Evolutionary conservation across 768 basidiomycete species (phyloP).

Genomic region (Suillus variegatus): DNA sequence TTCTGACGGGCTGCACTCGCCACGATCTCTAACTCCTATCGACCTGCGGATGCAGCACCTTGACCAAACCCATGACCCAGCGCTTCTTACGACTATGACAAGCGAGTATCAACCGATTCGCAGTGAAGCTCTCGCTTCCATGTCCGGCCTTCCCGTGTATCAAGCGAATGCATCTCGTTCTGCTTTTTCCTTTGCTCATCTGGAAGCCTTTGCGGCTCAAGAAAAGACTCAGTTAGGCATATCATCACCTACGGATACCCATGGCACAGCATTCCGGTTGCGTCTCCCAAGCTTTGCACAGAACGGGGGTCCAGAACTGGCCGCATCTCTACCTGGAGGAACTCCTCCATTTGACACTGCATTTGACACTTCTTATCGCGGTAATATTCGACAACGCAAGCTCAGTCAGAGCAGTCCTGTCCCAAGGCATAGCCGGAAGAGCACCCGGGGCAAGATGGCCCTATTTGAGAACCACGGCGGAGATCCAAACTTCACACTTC

Average conservation of each 20-base stretch:
- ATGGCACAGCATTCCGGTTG: constrained; percentile 15
- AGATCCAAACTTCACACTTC: constrained; percentile 50
- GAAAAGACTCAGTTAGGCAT: constrained; percentile 72
- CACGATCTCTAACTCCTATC: constrained; percentile 15
- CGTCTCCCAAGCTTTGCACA: constrained; percentile 17
- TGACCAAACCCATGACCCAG: constrained; percentile 49
- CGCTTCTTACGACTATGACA: constrained; percentile 38
- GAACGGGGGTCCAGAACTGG: constrained; percentile 12
- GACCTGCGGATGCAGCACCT: constrained; percentile 40
- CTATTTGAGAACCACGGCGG: constrained; percentile 72
- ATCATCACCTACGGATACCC: constrained; percentile 40
- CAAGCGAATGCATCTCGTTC: constrained; percentile 59
- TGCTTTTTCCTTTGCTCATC: constrained; percentile 68
- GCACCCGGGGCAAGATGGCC: constrained; percentile 81
- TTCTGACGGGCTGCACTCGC: constrained; percentile 10
- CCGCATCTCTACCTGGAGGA: constrained; percentile 4
- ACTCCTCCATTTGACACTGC: constrained; percentile 14
- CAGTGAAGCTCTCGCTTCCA: constrained; percentile 27
- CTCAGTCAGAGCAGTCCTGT: constrained; percentile 79
- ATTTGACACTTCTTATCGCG: constrained; percentile 19
- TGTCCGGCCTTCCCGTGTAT: constrained; percentile 65
- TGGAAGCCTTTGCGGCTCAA: constrained; percentile 75
- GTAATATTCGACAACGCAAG: constrained; percentile 72
- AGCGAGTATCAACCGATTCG: constrained; percentile 25
- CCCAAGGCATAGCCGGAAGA: constrained; percentile 60